These are phyloP conservation scores for Aschersonia sp. DNA, from an alignment of 2,329 filamentous ascomycete genomes.

Conservation along the genomic window DNA sequence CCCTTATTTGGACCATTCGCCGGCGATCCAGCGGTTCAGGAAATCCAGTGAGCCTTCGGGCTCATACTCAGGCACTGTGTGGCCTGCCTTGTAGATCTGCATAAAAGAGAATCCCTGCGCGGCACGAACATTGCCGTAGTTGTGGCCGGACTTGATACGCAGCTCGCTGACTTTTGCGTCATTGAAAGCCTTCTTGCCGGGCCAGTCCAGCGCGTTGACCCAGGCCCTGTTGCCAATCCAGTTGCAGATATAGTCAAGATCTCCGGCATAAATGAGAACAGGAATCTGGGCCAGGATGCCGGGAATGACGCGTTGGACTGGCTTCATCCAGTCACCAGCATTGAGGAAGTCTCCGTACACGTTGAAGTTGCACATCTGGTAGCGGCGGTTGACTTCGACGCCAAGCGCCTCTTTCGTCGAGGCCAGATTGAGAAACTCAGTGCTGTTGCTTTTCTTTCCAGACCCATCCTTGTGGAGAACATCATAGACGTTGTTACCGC, in stretches of 20 bases:
- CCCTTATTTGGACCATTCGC: conserved; percentile 5
- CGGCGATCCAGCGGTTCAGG: conserved; percentile 73
- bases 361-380: conserved; percentile 92
- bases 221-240: conserved; percentile 97
- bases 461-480: conserved; percentile 80
- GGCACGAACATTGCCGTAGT: conserved; percentile 67
- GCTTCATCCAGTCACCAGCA: conserved; percentile 93
- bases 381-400: conserved; percentile 62
- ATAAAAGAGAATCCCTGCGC: conserved; percentile 90
- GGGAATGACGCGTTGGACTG: conserved; percentile 81
- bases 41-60: conserved; percentile 79
- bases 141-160: conserved; percentile 30
- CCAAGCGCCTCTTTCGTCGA: conserved; percentile 77
- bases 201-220: conserved; percentile 86
- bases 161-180: conserved; percentile 56
- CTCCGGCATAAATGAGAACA: conserved; percentile 83
- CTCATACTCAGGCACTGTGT: conserved; percentile 96
- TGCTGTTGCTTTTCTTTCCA: conserved; percentile 77
- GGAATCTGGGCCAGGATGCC: conserved; percentile 79
- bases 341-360: conserved; percentile 89
- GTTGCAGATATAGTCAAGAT: conserved; percentile 85
- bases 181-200: conserved; percentile 68
- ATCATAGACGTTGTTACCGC: conserved; percentile 69
- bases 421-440: conserved; percentile 70
- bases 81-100: conserved; percentile 73